Evolutionary conservation across 1,139 yeast genomes (phyloP), one percentile per base, ranked within the genome.

Genomic region (Martiniozyma asiatica): DNA sequence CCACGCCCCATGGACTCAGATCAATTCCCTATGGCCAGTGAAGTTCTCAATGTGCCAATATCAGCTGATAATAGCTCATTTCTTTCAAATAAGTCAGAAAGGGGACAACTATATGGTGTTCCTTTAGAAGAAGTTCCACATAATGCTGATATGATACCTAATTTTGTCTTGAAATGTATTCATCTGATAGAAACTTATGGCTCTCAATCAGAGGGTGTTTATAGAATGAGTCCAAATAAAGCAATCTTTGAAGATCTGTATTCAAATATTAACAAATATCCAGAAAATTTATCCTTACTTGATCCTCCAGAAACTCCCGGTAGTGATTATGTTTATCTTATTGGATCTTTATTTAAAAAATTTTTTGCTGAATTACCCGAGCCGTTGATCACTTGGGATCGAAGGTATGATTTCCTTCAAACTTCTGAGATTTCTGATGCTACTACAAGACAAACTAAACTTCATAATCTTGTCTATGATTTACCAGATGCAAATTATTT

Each of bases 401-500:
- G 71, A 33, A 63, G 70, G 36, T 64, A 64, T 29, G 64, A 68
- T 14, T 73, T 79, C 39, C 62, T 85, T 34, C 79, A 76, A 26
- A 85, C 94, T 9, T 78, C 85, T 17, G 73, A 78, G 45, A 73
- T 84, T 32, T 65, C 59, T 24, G 77, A 75, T 41, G 64, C 63
- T 20, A 60, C 60, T 12, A 63, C 68, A 26, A 61, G 79, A 41
- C 63, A 72, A 31, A 85, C 84, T 44, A 79, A 77, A 39, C 63
- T 89, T 44, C 98, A 89, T 53, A 84, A 84, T 31, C 68, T 82
- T 36, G 82, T 89, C 27, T 89, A 78, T 56, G 80, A 80, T 43
- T 65, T 89, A 33, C 96, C 97, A 0, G 98, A 89, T 55, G 92
- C 94, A 1, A 85, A 92, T 35, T 89, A 89, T 53, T 85, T 94